phyloP scores from a whole-genome alignment of 345 rosid species.

The Camelina neglecta region DNA sequence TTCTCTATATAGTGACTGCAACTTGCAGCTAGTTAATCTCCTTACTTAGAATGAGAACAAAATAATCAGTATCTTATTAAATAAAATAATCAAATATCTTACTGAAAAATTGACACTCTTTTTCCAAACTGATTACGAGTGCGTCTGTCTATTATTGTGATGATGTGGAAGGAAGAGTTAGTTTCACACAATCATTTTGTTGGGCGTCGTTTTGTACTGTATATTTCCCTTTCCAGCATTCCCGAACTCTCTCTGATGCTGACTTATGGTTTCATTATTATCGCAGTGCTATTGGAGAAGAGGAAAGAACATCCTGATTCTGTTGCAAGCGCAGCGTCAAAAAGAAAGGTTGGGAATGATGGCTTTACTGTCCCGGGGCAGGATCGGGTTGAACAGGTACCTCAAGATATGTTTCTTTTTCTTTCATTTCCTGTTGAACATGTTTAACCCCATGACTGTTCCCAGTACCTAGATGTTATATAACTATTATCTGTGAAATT shows the following conservation, averaged over 20 bases:
- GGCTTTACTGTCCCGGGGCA: conserved; percentile 32
- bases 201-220: conserved; percentile 14
- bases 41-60: neutral
- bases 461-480: neutral
- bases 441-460: neutral
- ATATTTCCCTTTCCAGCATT: neutral
- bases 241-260: conserved; percentile 3
- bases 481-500: neutral
- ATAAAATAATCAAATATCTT: conserved; percentile 8
- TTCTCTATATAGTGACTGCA: conserved; percentile 12
- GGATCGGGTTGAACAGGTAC: conserved; percentile 52
- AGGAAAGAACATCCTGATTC: conserved; percentile 57
- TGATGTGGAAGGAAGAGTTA: conserved; percentile 15
- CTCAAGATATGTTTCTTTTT: conserved; percentile 27
- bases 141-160: conserved; percentile 13
- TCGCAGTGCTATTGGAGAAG: conserved; percentile 55
- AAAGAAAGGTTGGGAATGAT: conserved; percentile 44
- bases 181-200: neutral
- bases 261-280: conserved; percentile 38
- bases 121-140: conserved; percentile 10
- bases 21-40: conserved; percentile 6
- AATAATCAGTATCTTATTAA: conserved; percentile 4
- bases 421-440: conserved; percentile 15
- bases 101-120: neutral
- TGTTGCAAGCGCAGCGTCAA: conserved; percentile 44